phyloP scores from a whole-genome alignment of 257 asterid genomes.

The Ophiorrhiza pumila region DNA sequence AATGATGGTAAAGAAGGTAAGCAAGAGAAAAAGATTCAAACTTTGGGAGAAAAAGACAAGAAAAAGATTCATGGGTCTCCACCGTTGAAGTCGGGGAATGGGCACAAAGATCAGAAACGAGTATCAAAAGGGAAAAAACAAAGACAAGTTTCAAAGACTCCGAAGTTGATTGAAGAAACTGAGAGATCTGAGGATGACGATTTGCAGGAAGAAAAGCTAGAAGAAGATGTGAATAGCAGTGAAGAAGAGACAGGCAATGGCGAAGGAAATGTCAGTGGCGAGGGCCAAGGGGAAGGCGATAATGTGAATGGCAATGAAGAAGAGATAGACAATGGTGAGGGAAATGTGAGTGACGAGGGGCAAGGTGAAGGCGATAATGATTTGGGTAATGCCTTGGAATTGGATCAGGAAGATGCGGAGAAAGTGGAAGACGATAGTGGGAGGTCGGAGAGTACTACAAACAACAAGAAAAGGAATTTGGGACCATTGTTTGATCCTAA shows the following conservation, averaged over 20 bases:
- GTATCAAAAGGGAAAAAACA: conserved; percentile 22
- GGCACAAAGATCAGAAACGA: conserved; percentile 30
- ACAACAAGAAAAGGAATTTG: conserved; percentile 39
- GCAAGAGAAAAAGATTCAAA: conserved; percentile 22
- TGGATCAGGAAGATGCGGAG: conserved; percentile 44
- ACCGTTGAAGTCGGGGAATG: conserved; percentile 42
- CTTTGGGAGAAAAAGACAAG: conserved; percentile 43
- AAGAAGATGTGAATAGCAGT: conserved; percentile 18
- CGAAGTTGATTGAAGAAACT: conserved; percentile 31
- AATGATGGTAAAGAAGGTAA: conserved; percentile 28
- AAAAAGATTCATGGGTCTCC: conserved; percentile 38
- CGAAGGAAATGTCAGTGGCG: conserved; percentile 33
- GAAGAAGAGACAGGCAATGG: conserved; percentile 25
- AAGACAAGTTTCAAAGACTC: conserved; percentile 27
- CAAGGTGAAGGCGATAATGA: conserved; percentile 39
- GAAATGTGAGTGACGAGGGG: conserved; percentile 26
- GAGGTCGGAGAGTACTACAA: conserved; percentile 19
- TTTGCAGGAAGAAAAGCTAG: conserved; percentile 26
- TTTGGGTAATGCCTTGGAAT: conserved; percentile 41
- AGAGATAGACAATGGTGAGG: conserved; percentile 32
- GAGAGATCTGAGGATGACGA: conserved; percentile 59
- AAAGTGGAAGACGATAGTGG: conserved; percentile 41
- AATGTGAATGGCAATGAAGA: conserved; percentile 24
- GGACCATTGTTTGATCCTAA: conserved; percentile 78
- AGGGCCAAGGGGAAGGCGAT: conserved; percentile 33